These are phyloP conservation scores for Prinsepia uniflora DNA, from an alignment of 306 rosid genomes.

Conservation along the genomic window DNA sequence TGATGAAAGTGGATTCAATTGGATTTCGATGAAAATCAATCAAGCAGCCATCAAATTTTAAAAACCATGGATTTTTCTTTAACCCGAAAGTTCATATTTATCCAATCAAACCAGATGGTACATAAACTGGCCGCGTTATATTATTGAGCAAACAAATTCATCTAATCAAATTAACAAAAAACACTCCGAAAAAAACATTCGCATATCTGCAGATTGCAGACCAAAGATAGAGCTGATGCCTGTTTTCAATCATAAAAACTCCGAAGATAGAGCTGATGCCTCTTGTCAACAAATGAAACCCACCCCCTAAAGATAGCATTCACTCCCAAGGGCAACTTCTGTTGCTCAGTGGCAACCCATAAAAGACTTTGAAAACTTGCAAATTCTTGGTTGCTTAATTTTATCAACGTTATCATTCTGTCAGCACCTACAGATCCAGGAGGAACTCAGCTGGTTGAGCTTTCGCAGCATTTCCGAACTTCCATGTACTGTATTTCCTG, in stretches of 20 bases:
- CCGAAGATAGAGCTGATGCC: background rate
- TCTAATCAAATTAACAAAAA: too few species aligned
- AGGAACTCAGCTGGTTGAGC: conserved; percentile 49
- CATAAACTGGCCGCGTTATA: too few species aligned
- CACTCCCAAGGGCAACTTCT: conserved; percentile 28
- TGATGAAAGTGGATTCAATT: too few species aligned
- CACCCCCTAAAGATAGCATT: background rate
- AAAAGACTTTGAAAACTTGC: conserved; percentile 4
- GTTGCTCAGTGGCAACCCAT: conserved; percentile 23
- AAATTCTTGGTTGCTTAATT: background rate
- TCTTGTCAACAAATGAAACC: conserved; percentile 19
- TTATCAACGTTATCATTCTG: background rate
- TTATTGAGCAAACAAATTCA: too few species aligned
- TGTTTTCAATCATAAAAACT: background rate
- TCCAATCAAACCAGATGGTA: too few species aligned
- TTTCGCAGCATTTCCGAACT: conserved; percentile 66
- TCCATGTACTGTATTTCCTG: conserved; percentile 59
- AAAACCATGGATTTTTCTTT: too few species aligned
- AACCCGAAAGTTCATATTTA: too few species aligned
- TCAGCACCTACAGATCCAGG: conserved; percentile 1
- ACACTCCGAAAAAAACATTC: too few species aligned
- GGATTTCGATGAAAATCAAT: too few species aligned
- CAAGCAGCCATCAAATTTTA: too few species aligned
- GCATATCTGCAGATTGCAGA: too few species aligned
- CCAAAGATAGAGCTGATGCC: too few species aligned